Base-by-base conservation (phyloP, 208 protist genomes). In the Wallacemonas rigidus region DNA sequence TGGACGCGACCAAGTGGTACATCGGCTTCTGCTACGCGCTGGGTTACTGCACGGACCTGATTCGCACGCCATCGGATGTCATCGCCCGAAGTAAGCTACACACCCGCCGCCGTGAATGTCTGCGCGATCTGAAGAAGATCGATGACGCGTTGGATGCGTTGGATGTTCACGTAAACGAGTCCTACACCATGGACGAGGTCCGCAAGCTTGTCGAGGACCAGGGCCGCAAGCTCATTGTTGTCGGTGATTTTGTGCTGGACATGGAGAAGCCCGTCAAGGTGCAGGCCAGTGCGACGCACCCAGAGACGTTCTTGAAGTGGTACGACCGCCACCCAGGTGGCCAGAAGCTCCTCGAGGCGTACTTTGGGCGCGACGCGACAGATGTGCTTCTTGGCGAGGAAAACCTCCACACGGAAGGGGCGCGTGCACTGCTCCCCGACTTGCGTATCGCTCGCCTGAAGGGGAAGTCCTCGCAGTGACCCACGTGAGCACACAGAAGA, bases 1-100 rank as follows among this genome's bases (percentile, higher is more conserved):
- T 77, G 61, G 85, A 93, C 72, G 85, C 87, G 36, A 87, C 85
- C 56, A 88, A 90, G 65, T 86, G 79, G 77, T 60, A 83, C 47
- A 88, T 93, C 69, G 60, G 67, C 17, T 35, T 80, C 5, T 81
- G 65, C 67, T 63, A 70, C 41, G 41, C 50, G 15, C 38, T 83
- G 14, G 71, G 85, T 2, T 44, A 85, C 6, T 72, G 80, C 4
- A 81, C 35, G 41, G 71, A 83, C 40, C 65, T 91, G 14, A 57
- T 77, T 36, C 75, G 72, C 45, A 80, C 68, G 38, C 72, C 71
- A 36, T 62, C 62, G 35, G 53, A 72, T 67, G 64, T 82, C 45
- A 77, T 79, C 38, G 76, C 57, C 53, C 80, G 74, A 47, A 77
- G 71, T 67, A 55, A 73, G 35, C 45, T 76, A 4, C 9, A 71